A percentile compares a stretch with the other conserved stretches of the same genome.
These are phyloP conservation scores for Saturnispora quitensis DNA, from an alignment of 805 yeast species.

Conservation along the genomic window DNA sequence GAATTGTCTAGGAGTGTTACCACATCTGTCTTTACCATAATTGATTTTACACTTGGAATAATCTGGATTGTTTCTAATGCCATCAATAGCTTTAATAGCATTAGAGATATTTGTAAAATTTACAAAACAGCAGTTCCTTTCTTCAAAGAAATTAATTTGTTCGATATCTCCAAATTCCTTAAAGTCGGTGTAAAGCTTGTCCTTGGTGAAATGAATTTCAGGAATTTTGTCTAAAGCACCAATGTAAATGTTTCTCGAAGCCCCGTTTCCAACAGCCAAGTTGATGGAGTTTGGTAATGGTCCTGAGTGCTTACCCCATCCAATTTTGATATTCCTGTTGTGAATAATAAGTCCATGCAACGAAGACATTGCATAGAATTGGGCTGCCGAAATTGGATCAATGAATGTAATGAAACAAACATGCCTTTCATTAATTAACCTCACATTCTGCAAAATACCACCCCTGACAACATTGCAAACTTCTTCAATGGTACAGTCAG, in stretches of 20 bases:
- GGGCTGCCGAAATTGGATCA: constrained; percentile 97
- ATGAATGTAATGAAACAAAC: constrained; percentile 92
- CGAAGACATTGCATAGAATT: constrained; percentile 90
- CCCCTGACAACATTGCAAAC: constrained; percentile 95
- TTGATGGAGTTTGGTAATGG: constrained; percentile 81
- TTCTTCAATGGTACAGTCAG: constrained; percentile 82
- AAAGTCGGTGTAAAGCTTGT: constrained; percentile 62
- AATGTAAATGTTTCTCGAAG: constrained; percentile 84
- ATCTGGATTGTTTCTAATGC: constrained; percentile 66
- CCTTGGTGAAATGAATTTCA: constrained; percentile 24
- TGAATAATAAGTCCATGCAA: constrained; percentile 83
- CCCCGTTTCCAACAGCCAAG: constrained; percentile 87
- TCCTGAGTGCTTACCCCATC: constrained; percentile 98
- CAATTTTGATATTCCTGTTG: constrained; percentile 78
- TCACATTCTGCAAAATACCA: constrained; percentile 78
- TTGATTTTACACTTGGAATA: constrained; percentile 71
- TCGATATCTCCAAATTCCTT: constrained; percentile 87
- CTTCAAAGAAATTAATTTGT: constrained; percentile 80
- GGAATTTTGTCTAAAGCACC: constrained; percentile 40
- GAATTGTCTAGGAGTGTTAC: constrained; percentile 81
- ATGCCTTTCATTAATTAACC: constrained; percentile 75
- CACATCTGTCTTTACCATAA: constrained; percentile 93
- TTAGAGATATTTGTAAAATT: constrained; percentile 86
- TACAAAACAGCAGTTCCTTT: constrained; percentile 82
- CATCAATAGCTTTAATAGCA: constrained; percentile 89